A percentile compares a stretch with the other conserved stretches of the same genome.
Evolutionary conservation across 2,329 filamentous ascomycete species (phyloP).

Genomic region (Neoascochyta sp.): DNA sequence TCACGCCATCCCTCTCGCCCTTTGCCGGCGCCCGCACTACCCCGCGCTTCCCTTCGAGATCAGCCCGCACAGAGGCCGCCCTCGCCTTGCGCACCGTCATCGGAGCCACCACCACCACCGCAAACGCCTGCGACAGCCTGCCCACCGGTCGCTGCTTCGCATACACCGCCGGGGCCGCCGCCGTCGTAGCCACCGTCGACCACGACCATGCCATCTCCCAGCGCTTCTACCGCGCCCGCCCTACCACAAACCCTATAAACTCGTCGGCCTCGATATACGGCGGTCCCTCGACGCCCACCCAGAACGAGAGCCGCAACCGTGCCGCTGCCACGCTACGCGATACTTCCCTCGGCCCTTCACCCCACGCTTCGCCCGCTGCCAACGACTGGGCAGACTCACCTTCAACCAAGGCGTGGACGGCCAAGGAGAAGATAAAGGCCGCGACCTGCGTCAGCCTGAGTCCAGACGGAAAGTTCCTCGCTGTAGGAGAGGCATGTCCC

Average conservation of each 20-base stretch:
- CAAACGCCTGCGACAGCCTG: slow-evolving; percentile 81
- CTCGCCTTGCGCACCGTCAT: slow-evolving; percentile 80
- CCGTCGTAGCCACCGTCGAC: slow-evolving; percentile 80
- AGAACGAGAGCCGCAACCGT: slow-evolving; percentile 53
- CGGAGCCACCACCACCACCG: slow-evolving; percentile 80
- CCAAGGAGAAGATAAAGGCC: slow-evolving; percentile 88
- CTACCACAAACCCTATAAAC: slow-evolving; percentile 65
- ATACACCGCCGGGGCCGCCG: slow-evolving; percentile 87
- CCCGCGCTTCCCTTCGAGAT: slow-evolving; percentile 60
- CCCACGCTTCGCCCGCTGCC: slow-evolving; percentile 45
- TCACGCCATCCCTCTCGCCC: slow-evolving; percentile 68
- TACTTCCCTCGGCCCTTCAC: slow-evolving; percentile 41
- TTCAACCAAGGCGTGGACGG: slow-evolving; percentile 73
- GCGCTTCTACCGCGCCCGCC: slow-evolving; percentile 85
- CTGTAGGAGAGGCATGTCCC: slow-evolving; percentile 71
- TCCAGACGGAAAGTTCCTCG: slow-evolving; percentile 79
- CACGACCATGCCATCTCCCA: slow-evolving; percentile 63
- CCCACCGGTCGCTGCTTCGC: slow-evolving; percentile 69
- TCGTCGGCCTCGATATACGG: slow-evolving; percentile 52
- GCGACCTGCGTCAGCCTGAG: slow-evolving; percentile 88
- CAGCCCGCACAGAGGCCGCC: slow-evolving; percentile 44
- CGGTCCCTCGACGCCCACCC: slow-evolving; percentile 53
- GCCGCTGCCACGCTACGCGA: slow-evolving; percentile 55
- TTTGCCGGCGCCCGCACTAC: slow-evolving; percentile 54
- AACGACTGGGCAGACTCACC: slow-evolving; percentile 57